Base-by-base conservation (phyloP, 345 rosid species). In the Punica granatum region DNA sequence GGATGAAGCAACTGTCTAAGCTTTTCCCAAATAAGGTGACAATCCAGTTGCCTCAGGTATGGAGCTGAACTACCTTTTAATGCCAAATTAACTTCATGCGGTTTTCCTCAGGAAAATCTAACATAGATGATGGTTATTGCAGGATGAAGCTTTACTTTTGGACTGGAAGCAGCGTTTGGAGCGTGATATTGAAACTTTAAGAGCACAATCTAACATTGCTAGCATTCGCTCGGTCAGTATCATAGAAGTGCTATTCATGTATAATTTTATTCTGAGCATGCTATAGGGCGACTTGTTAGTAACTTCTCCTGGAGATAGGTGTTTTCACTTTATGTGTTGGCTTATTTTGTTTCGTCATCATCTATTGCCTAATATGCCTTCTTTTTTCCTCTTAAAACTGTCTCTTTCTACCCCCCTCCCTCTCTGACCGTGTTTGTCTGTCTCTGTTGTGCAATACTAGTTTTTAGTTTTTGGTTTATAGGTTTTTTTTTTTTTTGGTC, bases 151-250 rank as follows among this genome's bases (percentile, higher is more conserved):
- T 49, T 71, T 87, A 69, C 99, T 92, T 65, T 78, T 78, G 86
- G 98, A 89, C 73, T 95, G 97, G 99, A 95, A 95, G 87, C 98
- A 84, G 82, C 91, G 74, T 65, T 76, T 95, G 76, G 99, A 92
- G 36, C 97, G 90, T 58, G 99, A 95, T 80, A 79, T 75, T 70
- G 98, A 95, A 81, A 90, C 88, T 54, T 72, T 92, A 78, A 91
- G 90, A 81, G 90, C 73, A 46, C 98, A 84, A 74, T 84, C 98
- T 69, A 95, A 95, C 64, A 65, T 85, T 67, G 70, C 78, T 69
- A 80, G 82, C 82, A 74, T 95, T 72, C 88, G 87, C 58, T 76
- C 85, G 18, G 99, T 95, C 77, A 81, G 99, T 73, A 71, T 75
- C 46, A 30, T 32, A 11, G 12, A 30, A 19, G 13, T 56, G 61